These are phyloP conservation scores for Magnaporthiopsis incrustans DNA, from an alignment of 2,329 filamentous ascomycete genomes.

Conservation along the genomic window DNA sequence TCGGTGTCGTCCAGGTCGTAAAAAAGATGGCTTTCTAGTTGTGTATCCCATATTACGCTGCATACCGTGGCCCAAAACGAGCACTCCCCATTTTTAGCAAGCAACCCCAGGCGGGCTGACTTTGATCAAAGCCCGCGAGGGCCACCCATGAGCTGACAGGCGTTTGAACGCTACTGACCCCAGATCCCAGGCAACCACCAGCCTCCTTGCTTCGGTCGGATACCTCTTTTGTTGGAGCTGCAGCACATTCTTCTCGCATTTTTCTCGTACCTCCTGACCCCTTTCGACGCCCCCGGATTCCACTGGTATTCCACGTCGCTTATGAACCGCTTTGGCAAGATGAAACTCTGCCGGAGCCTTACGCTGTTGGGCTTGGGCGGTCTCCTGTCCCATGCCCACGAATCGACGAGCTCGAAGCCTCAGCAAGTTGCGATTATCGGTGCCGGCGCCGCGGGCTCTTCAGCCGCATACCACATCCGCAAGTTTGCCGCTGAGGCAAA, in stretches of 20 bases:
- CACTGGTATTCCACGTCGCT: neutral
- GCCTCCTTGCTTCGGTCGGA: neutral
- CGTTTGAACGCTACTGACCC: neutral
- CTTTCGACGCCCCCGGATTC: neutral
- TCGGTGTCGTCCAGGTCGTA: neutral
- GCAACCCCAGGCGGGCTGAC: neutral
- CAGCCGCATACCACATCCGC: constrained; percentile 73
- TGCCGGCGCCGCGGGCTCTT: constrained; percentile 81
- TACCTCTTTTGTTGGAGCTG: neutral
- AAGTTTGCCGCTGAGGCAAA: constrained; percentile 58
- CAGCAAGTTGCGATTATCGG: constrained; percentile 24
- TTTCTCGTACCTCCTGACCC: neutral
- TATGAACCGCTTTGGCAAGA: neutral
- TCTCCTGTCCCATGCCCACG: neutral
- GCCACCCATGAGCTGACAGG: neutral
- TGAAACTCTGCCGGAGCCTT: neutral
- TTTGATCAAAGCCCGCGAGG: neutral
- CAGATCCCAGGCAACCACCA: too few relatives aligned
- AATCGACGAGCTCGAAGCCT: constrained; percentile 5
- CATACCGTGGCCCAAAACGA: neutral
- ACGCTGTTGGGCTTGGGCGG: neutral
- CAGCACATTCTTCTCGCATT: neutral
- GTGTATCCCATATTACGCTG: neutral
- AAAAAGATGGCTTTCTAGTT: neutral
- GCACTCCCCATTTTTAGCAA: too few relatives aligned